Base-by-base conservation (phyloP, 305 asterid genomes). In the Lippia alba region DNA sequence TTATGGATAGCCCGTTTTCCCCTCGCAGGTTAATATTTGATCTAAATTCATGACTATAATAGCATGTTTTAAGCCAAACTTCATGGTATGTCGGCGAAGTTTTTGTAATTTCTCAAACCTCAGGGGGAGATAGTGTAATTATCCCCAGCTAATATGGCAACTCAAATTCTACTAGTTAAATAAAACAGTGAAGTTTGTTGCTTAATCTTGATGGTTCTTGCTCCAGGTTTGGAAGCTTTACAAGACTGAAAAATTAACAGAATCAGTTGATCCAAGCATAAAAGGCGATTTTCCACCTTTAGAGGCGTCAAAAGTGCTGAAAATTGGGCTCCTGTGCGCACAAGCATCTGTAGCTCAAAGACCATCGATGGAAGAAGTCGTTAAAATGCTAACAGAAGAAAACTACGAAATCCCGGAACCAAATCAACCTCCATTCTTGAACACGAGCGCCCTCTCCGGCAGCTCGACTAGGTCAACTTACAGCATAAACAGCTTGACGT, bases 341-440 rank as follows among this genome's bases (percentile, higher is more conserved):
- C 95, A 88, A 61, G 95, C 91, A 36, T 84, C 85, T 16, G 78
- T 67, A 30, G 58, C 81, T 12, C 78, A 79, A 53, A 77, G 95
- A 53, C 95, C 95, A 74, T 86, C 95, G 32, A 88, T 88, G 90
- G 69, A 4, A 9, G 82, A 79, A 9, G 95, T 86, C 8, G 86
- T 88, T 16, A 56, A 34, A 64, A 83, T 87, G 91, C 82, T 87
- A 5, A 82, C 85, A 3, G 79, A 79, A 6, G 87, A 79, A 64
- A 74, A 73, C 66, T 67, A 18, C 33, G 82, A 80, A 57, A 84
- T 87, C 67, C 88, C 89, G 1, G 89, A 83, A 48, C 85, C 89
- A n/a, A 79, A 75, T 39, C 94, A 85, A 49, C 94, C 94, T 0
- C 91, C 94, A 12, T 87, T 87, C 71, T 24, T 87, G 18, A 83